Evolutionary conservation across 331 rosid species (phyloP), one percentile per base, ranked within the genome.

Genomic region (Phaseolus coccineus): DNA sequence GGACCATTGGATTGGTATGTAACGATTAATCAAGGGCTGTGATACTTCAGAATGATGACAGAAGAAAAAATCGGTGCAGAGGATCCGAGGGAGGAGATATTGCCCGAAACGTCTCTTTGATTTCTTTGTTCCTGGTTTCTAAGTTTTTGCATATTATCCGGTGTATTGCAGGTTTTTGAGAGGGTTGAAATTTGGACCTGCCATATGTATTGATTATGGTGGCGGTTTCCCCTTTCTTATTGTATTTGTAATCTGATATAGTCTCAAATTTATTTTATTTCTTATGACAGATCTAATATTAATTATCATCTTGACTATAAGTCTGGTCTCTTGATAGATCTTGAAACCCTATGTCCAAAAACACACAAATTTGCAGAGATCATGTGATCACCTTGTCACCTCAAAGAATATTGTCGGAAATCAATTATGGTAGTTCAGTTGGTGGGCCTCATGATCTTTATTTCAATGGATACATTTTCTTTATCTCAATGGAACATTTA

Each of bases 371-470:
- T 64, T 80, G 68, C 69, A 73, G 80, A 65, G 79, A 80, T 80
- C 80, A 74, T 68, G 79, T 80, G 76, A 74, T 74, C 31, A 66
- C 67, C 58, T 72, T 80, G 76, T 81, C 76, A 67, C 78, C 80
- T 31, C 22, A 56, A 74, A 74, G 84, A 73, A 80, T 80, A 55
- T 64, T 80, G 80, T 66, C 80, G 76, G 69, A 67, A 81, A 66
- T 74, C 65, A 81, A 81, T 81, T 65, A 65, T 81, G 76, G 69
- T 42, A 67, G 75, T 44, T 61, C 76, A 42, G 74, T 63, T 40
- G 55, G 80, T 81, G 84, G 80, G 80, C 70, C 80, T 66, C 15
- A 31, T 30, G 71, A 69, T 78, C 50, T 62, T 73, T 40, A 62
- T 72, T 52, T 80, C 73, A 56, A 30, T 30, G 48, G 13, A 64